These are phyloP conservation scores for Debaryomyces sp. DNA, from an alignment of 1,139 yeast species.

Conservation along the genomic window DNA sequence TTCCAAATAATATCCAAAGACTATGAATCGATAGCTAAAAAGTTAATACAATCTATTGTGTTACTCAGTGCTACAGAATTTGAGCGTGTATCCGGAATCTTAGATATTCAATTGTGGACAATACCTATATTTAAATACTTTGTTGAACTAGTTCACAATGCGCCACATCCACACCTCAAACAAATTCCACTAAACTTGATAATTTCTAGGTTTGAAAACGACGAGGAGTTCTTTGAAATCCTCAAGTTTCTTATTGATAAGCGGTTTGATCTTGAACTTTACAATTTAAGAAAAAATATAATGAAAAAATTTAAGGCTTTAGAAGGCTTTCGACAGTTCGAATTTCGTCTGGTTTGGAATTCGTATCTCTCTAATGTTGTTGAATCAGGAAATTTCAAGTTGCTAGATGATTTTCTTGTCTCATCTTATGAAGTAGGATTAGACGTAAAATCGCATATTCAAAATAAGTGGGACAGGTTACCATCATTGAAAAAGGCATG, in stretches of 20 bases:
- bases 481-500: slow-evolving; percentile 15
- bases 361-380: slow-evolving; percentile 17
- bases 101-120: slow-evolving; percentile 34
- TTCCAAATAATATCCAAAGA: slow-evolving; percentile 24
- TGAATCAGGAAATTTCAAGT: slow-evolving; percentile 13
- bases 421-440: slow-evolving; percentile 15
- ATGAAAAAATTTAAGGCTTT: slow-evolving; percentile 15
- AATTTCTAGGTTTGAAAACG: slow-evolving; percentile 18
- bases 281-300: slow-evolving; percentile 20
- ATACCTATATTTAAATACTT: slow-evolving; percentile 33
- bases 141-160: slow-evolving; percentile 34
- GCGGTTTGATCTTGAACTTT: slow-evolving; percentile 25
- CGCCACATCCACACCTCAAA: slow-evolving; percentile 35
- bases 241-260: slow-evolving; percentile 24
- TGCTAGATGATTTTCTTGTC: slow-evolving; percentile 23
- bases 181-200: slow-evolving; percentile 24
- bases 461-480: slow-evolving; percentile 14
- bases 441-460: slow-evolving; percentile 20
- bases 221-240: slow-evolving; percentile 20
- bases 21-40: slow-evolving; percentile 34
- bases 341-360: slow-evolving; percentile 24
- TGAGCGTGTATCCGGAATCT: slow-evolving; percentile 19
- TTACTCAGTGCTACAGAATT: slow-evolving; percentile 29
- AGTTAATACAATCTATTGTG: slow-evolving; percentile 38
- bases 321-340: slow-evolving; percentile 18